Evolutionary conservation across 176 grass and related monocot genomes (phyloP).

Genomic region (Eragrostis nindensis): DNA sequence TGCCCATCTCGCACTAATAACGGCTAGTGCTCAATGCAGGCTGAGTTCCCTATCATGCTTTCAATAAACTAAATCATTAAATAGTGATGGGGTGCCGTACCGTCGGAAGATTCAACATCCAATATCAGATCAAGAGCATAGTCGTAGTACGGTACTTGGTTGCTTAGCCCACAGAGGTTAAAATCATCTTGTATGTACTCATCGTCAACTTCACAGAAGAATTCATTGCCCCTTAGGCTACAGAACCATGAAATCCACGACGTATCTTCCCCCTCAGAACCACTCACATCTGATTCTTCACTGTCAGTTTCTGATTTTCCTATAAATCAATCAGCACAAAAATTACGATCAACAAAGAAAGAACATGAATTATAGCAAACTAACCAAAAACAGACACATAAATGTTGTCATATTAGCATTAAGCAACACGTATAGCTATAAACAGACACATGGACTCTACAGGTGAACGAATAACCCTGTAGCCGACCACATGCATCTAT

Average conservation of each 20-base stretch:
- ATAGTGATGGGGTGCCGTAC: constrained; percentile 37
- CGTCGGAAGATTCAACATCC: constrained; percentile 82
- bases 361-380: constrained; percentile 17
- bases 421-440: neutral
- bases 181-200: constrained; percentile 93
- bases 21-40: neutral
- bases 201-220: constrained; percentile 87
- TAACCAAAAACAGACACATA: constrained; percentile 2
- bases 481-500: neutral
- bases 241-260: constrained; percentile 96
- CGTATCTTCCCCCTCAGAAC: constrained; percentile 75
- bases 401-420: neutral
- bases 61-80: constrained; percentile 28
- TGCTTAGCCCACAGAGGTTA: constrained; percentile 76
- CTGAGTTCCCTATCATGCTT: neutral
- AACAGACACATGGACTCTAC: neutral
- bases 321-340: constrained; percentile 31
- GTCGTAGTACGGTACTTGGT: constrained; percentile 83
- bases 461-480: neutral
- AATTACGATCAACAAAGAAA: constrained; percentile 32
- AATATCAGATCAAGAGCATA: constrained; percentile 90
- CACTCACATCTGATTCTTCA: constrained; percentile 83
- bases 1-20: neutral
- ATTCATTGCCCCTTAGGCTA: constrained; percentile 77
- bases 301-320: constrained; percentile 73